These are phyloP conservation scores for Mycothermus thermophilus DNA, from an alignment of 495 filamentous ascomycete species.

Conservation along the genomic window DNA sequence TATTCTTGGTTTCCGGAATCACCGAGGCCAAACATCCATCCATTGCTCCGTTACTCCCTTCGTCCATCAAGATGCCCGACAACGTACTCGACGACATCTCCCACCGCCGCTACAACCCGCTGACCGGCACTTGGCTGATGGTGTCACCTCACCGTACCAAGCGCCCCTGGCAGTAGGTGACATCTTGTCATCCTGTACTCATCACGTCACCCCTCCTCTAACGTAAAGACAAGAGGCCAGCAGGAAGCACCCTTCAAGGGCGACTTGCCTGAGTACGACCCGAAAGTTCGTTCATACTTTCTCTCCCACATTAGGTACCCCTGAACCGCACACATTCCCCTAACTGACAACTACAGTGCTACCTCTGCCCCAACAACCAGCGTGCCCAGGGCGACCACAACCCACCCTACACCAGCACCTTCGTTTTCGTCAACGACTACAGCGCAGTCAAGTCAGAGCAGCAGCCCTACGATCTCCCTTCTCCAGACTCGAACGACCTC, in stretches of 20 bases:
- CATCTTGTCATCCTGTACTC: background rate
- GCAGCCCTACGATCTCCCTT: conserved; percentile 31
- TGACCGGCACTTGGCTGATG: conserved; percentile 78
- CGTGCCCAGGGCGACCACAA: conserved; percentile 84
- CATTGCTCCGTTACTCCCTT: no score
- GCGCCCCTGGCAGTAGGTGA: conserved; percentile 88
- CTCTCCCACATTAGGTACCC: no score
- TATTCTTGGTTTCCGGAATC: no score
- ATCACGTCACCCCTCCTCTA: background rate
- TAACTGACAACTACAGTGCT: no score
- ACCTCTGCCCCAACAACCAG: conserved; percentile 89
- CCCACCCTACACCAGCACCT: conserved; percentile 73
- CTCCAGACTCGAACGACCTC: conserved; percentile 37
- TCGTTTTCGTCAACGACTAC: conserved; percentile 96
- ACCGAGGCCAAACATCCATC: no score
- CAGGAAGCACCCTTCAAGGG: conserved; percentile 72
- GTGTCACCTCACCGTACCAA: conserved; percentile 94
- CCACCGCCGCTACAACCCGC: conserved; percentile 83
- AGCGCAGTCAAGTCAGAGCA: conserved; percentile 93
- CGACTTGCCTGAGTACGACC: conserved; percentile 67
- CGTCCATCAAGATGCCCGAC: conserved; percentile 32
- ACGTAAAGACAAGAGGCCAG: conserved; percentile 52
- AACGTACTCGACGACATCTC: conserved; percentile 90
- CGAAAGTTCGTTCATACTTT: conserved; percentile 43
- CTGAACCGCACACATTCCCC: no score